These are phyloP conservation scores for Aspergillus hortae DNA, from an alignment of 2,329 filamentous ascomycete species.

Conservation along the genomic window DNA sequence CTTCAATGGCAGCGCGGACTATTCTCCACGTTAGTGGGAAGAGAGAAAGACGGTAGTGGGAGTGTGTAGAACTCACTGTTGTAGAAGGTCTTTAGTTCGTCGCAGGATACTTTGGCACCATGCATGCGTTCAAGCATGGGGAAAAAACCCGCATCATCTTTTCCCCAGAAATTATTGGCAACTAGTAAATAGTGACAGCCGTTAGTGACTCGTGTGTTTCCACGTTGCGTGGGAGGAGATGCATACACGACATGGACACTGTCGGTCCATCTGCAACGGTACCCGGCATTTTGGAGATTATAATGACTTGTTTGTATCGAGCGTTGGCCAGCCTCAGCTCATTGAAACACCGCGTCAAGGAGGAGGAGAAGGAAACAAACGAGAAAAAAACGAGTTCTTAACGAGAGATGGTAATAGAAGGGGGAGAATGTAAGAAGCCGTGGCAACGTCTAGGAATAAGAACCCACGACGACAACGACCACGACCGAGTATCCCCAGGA, in stretches of 20 bases:
- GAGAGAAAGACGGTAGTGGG: background rate
- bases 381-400: background rate
- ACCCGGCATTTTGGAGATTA: conserved; percentile 53
- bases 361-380: conserved; percentile 6
- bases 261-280: conserved; percentile 60
- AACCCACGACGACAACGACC: background rate
- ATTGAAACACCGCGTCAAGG: conserved; percentile 15
- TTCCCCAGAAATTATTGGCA: conserved; percentile 99
- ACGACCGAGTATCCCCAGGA: conserved; percentile 4
- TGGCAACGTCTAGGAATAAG: background rate
- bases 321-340: conserved; percentile 37
- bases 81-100: conserved; percentile 92
- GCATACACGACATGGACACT: conserved; percentile 65
- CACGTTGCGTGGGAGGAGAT: background rate
- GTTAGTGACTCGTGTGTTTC: background rate
- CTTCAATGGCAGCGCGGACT: conserved; percentile 91
- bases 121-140: conserved; percentile 94
- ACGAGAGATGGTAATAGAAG: background rate
- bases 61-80: conserved; percentile 54
- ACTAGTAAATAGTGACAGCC: conserved; percentile 46
- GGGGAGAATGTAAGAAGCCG: background rate
- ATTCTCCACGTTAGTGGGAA: conserved; percentile 12
- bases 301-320: conserved; percentile 19
- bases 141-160: conserved; percentile 91
- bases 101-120: conserved; percentile 87